Evolutionary conservation across 768 basidiomycete genomes (phyloP), one percentile per base, ranked within the genome.

Genomic region (Lentinula lateritia): DNA sequence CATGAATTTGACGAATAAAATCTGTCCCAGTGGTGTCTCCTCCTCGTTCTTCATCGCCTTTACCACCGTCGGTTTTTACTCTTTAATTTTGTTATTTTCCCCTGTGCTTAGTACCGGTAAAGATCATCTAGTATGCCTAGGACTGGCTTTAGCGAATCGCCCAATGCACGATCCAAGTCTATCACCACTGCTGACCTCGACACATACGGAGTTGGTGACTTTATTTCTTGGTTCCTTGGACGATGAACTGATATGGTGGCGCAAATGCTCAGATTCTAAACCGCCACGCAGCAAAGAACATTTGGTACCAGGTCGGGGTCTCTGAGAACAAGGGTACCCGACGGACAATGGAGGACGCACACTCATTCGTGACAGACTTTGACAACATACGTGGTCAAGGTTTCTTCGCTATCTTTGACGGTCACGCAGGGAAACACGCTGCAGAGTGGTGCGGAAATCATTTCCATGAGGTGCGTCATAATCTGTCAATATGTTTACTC

Each of bases 391-490:
- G 89, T 48, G 97, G 97, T 0, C 97, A 99, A 72, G 97, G 95
- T 7, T 98, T 97, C 80, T 98, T 96, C 72, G 96, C 96, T 6
- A 87, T 99, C 50, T 99, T 98, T 68, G 97, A 99, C 68, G 97
- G 97, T 2, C 97, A 99, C 72, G 97, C 97, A 0, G 97, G 97
- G 16, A 98, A 96, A 72, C 93, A 98, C 68, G 95, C 96, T 38
- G 97, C 97, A 32, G 97, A 99, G 73, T 98, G 96, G 95, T 98
- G 97, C 74, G 97, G 97, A 46, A 80, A 83, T 67, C 88, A 98
- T 72, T 99, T 99, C 75, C 95, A 98, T 70, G 87, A 95, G 80
- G 95, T 89, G 71, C 62, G 78, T 46, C 61, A 61, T 55, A 42
- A 38, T 8, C 41, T 42, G 28, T 32, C 53, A 60, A 16, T 35